Percentiles rank a stretch among this genome's conserved stretches.
Evolutionary conservation across 352 stramenopile species (phyloP).

Genomic region (Pythium pyrilobum): DNA sequence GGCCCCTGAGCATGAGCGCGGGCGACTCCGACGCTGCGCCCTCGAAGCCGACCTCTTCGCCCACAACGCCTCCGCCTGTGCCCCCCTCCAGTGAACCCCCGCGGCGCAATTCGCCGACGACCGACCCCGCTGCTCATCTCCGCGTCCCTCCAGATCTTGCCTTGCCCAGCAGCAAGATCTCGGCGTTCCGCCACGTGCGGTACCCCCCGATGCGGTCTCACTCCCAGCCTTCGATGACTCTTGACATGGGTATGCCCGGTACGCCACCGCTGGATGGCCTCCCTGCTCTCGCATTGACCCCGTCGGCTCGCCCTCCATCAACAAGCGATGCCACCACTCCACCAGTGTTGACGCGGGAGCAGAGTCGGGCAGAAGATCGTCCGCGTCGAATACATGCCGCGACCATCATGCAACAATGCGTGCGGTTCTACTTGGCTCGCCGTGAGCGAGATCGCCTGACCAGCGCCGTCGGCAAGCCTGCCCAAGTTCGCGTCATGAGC

Average conservation of each 20-base stretch:
- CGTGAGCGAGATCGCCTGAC: constrained; percentile 18
- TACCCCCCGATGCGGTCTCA: constrained; percentile 6
- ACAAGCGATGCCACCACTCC: not conserved
- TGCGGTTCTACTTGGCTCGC: constrained; percentile 32
- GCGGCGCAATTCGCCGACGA: not conserved
- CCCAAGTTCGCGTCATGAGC: constrained; percentile 45
- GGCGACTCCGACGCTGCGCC: no score
- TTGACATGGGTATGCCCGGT: constrained; percentile 39
- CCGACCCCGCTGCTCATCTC: not conserved
- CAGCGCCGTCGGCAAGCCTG: constrained; percentile 53
- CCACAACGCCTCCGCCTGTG: not conserved
- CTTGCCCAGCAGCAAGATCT: not conserved
- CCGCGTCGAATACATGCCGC: constrained; percentile 29
- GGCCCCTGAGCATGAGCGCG: no score
- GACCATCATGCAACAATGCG: constrained; percentile 26
- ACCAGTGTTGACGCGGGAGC: constrained; percentile 19
- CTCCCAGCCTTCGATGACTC: not conserved
- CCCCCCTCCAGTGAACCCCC: not conserved
- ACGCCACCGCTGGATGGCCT: constrained; percentile 43
- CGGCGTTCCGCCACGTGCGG: constrained; percentile 15
- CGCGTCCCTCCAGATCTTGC: not conserved
- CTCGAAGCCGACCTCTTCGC: no score
- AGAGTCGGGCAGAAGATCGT: constrained; percentile 27
- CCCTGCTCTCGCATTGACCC: not conserved
- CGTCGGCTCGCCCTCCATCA: not conserved